Percentiles rank a stretch among this genome's conserved stretches.
phyloP scores from a whole-genome alignment of 2,329 filamentous ascomycete species.

The Ceratocystiopsis minuta region DNA sequence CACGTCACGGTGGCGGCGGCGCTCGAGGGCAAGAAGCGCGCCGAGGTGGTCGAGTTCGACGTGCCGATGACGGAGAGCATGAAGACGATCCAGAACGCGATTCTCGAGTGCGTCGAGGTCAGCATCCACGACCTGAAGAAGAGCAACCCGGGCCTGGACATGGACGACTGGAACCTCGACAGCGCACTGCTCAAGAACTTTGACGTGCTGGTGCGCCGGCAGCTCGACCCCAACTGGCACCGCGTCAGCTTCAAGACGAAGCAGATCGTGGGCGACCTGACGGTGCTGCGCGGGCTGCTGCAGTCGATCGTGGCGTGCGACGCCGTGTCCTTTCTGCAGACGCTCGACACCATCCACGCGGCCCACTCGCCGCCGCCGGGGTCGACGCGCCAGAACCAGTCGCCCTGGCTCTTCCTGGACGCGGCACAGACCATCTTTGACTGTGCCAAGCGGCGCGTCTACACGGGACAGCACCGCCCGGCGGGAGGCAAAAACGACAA shows the following conservation, averaged over 20 bases:
- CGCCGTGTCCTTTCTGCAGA: slow-evolving; percentile 77
- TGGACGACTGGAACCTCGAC: slow-evolving; percentile 94
- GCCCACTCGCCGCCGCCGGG: slow-evolving; percentile 78
- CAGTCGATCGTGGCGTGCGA: slow-evolving; percentile 73
- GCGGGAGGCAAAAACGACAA: slow-evolving; percentile 16
- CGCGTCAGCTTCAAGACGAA: slow-evolving; percentile 86
- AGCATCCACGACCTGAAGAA: slow-evolving; percentile 91
- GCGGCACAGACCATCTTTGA: slow-evolving; percentile 89
- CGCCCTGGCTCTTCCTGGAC: slow-evolving; percentile 91
- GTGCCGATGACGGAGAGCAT: slow-evolving; percentile 91
- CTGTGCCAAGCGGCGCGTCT: slow-evolving; percentile 74
- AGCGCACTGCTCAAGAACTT: slow-evolving; percentile 87
- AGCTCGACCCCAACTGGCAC: slow-evolving; percentile 94
- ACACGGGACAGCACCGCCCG: slow-evolving; percentile 42
- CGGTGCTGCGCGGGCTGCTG: slow-evolving; percentile 65
- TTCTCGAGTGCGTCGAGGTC: slow-evolving; percentile 89
- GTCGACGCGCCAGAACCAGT: slow-evolving; percentile 73
- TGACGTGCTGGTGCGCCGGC: slow-evolving; percentile 69
- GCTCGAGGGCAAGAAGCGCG: slow-evolving; percentile 77
- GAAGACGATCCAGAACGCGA: slow-evolving; percentile 81
- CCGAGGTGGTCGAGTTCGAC: slow-evolving; percentile 92
- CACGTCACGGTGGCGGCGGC: slow-evolving; percentile 80
- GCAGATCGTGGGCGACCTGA: slow-evolving; percentile 82
- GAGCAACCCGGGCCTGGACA: slow-evolving; percentile 71
- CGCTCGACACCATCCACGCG: slow-evolving; percentile 84